Evolutionary conservation across 2,329 filamentous ascomycete genomes (phyloP), one percentile per base, ranked within the genome.

Genomic region (Myriosclerotinia scirpicola): DNA sequence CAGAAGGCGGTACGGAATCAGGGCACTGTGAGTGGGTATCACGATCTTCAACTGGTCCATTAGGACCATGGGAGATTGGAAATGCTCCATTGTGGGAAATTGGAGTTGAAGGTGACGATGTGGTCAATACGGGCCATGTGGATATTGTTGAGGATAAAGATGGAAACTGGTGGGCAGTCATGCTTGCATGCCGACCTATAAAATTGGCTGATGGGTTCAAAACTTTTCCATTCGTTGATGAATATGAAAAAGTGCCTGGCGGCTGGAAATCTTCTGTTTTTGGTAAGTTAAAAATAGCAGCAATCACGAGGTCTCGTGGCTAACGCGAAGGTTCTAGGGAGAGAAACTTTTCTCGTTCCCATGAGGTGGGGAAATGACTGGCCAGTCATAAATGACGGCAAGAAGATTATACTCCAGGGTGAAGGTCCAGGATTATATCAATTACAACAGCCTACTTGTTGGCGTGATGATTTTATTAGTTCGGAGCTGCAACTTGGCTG

Each of bases 121-220:
- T 65, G 22, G 54, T 65, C 5, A 83, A 83, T 1, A 80, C 85
- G 0, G 85, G 85, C 0, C 85, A 87, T 64, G 81, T 82, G 0
- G 84, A 87, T 68, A 68, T 87, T 2, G 86, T 87, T 67, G 80
- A 84, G 58, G 84, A 87, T 67, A 69, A 69, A 0, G 46, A 70
- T 0, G 82, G 81, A 0, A 80, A 82, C 40, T 87, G 84, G 84
- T 85, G 83, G 84, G 81, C 78, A 0, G 76, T 81, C 6, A 78
- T 79, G 1, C 74, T 87, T 1, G 77, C 80, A 0, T 82, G 80
- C 0, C 77, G 84, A 2, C 78, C 50, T 12, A 26, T 64, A 20
- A 38, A 48, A 44, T 26, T 55, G 26, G 30, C n/a, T 22, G 52
- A 54, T n/a, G n/a, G 52, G 30, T 34, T 22, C 38, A 64, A 26